Evolutionary conservation across 805 yeast genomes (phyloP), one percentile per base, ranked within the genome.

Genomic region (Pachysolen tannophilus): DNA sequence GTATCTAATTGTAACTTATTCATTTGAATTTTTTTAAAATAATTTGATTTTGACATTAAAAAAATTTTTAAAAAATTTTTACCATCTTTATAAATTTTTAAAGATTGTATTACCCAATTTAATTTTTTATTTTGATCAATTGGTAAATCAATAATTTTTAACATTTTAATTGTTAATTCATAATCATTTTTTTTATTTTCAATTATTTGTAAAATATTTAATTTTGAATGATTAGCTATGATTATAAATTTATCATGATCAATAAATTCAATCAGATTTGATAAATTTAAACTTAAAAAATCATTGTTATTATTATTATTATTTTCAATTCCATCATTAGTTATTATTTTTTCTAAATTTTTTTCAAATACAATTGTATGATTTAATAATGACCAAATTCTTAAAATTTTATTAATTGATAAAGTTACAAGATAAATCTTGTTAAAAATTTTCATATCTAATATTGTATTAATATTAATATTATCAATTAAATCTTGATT

Each of bases 381-480:
- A 2, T 61, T 45, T 0, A 48, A 42, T 3, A 79, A 46, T 20
- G 75, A 67, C 88, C 92, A 84, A 15, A 82, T 43, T 41, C 75
- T 71, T 24, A 84, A 44, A 4, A 52, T 53, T 45, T 71, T 72
- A 46, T 72, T 65, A 15, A 78, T 67, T 0, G 83, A 63, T 21
- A 78, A 57, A 0, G 86, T 70, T 4, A 70, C 58, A 13, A 69
- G 33, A 27, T 46, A 44, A 20, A 56, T 53, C 8, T 38, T 32
- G 20, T 46, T 42, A 26, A 50, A 29, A 15, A 28, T 27, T n/a
- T 21, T 26, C 21, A 20, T 13, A 24, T 28, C 32, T n/a, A 8
- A 47, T 47, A 16, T 34, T 31, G 43, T 42, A 29, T 41, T 47
- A 19, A 20, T 26, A 59, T 47, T 26, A 56, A 45, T 34, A 21